These are phyloP conservation scores for Cladosporium sp. DNA, from an alignment of 2,329 filamentous ascomycete species.

Conservation along the genomic window DNA sequence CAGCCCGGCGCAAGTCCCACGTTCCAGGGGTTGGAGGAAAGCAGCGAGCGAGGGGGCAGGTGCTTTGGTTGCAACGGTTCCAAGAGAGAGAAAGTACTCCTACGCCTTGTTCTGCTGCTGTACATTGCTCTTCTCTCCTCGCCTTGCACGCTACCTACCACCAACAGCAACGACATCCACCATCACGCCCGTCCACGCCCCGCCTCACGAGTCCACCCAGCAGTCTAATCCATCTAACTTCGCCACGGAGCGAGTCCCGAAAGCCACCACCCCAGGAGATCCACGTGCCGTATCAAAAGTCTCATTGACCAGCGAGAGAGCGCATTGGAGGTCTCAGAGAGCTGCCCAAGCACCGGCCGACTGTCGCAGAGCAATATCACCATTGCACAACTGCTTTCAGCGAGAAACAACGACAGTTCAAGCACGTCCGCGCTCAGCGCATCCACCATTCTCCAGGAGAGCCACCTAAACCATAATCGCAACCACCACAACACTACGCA, in stretches of 20 bases:
- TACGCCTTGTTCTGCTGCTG: not conserved
- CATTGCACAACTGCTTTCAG: not conserved
- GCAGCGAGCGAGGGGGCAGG: not conserved
- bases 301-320: not conserved
- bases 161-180: not conserved
- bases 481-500: not conserved
- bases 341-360: not conserved
- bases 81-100: not conserved
- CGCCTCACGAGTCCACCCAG: not conserved
- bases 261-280: slow-evolving; percentile 2
- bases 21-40: not conserved
- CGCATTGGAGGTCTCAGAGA: not conserved
- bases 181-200: not conserved
- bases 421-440: slow-evolving; percentile 6
- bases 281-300: slow-evolving; percentile 13
- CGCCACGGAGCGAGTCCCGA: slow-evolving; percentile 7
- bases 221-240: not conserved
- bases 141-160: too few relatives aligned
- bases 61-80: not conserved
- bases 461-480: not conserved
- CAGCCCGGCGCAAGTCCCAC: not conserved
- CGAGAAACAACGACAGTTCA: not conserved
- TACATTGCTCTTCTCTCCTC: not conserved
- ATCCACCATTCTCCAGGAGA: not conserved
- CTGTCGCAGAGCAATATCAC: not conserved